Percentiles rank a stretch among this genome's conserved stretches.
Conservation (phyloP, 169 alveolate genomes). For the Cyclospora cayetanensis region DNA sequence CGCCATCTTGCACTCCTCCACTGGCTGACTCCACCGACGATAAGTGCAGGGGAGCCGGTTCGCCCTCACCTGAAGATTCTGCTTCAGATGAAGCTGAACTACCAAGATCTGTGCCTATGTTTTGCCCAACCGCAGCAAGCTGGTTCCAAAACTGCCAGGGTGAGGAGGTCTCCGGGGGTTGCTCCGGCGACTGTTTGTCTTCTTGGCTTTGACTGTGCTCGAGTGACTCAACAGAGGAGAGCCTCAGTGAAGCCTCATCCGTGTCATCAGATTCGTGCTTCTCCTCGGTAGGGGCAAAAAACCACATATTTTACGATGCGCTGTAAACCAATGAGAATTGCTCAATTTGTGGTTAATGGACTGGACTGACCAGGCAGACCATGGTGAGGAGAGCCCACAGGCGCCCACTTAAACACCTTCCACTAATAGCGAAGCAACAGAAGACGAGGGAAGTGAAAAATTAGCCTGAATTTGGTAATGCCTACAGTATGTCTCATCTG, state of each 20-base stretch:
- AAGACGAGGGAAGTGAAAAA: too few relatives aligned
- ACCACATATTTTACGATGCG: slow-evolving; percentile 43
- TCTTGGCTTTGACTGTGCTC: background rate
- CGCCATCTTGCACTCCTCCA: background rate
- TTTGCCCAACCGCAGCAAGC: background rate
- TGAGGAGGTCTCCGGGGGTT: background rate
- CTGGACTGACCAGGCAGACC: too few relatives aligned
- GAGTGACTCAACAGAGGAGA: background rate
- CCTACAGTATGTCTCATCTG: too few relatives aligned
- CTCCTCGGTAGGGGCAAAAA: background rate
- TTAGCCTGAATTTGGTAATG: too few relatives aligned
- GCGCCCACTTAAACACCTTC: too few relatives aligned
- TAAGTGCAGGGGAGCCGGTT: background rate
- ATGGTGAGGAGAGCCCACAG: too few relatives aligned
- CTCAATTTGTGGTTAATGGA: too few relatives aligned
- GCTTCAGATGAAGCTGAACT: background rate
- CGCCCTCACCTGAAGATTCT: background rate
- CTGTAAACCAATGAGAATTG: too few relatives aligned
- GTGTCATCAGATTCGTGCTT: background rate
- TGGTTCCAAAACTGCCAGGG: slow-evolving; percentile 19
- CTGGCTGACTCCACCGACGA: background rate
- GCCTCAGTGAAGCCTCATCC: background rate
- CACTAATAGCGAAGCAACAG: too few relatives aligned
- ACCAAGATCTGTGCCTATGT: background rate
- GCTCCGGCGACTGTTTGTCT: background rate